These are phyloP conservation scores for Berberis vulgaris DNA, from an alignment of 164 flowering plant species.

Conservation along the genomic window DNA sequence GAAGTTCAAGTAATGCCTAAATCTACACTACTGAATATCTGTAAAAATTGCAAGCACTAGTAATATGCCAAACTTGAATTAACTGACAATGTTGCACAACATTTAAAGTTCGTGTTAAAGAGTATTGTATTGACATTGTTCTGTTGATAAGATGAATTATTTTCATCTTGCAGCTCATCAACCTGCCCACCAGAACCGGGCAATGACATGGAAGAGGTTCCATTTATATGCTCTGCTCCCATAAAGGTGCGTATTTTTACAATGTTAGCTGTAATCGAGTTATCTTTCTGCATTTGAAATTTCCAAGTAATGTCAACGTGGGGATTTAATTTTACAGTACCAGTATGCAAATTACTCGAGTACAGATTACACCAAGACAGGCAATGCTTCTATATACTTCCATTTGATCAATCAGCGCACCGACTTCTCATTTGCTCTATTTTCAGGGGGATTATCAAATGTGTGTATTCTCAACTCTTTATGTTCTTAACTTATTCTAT, in stretches of 20 bases:
- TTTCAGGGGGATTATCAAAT: slow-evolving; percentile 46
- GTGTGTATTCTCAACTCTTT: slow-evolving; percentile 17
- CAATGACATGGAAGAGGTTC: slow-evolving; percentile 17
- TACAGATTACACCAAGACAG: slow-evolving; percentile 33
- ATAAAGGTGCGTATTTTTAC: slow-evolving; percentile 33
- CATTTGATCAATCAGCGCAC: slow-evolving; percentile 63
- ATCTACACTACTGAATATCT: not conserved
- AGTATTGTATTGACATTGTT: not conserved
- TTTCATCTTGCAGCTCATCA: slow-evolving; percentile 38
- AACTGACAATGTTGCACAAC: too few species aligned
- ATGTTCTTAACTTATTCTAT: too few species aligned
- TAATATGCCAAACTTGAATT: too few species aligned
- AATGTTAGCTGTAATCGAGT: not conserved
- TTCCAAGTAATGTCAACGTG: not conserved
- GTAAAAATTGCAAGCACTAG: too few species aligned
- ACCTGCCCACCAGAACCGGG: slow-evolving; percentile 29
- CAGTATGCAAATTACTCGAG: slow-evolving; percentile 47
- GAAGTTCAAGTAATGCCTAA: slow-evolving; percentile 21
- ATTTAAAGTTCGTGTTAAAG: too few species aligned
- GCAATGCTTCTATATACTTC: slow-evolving; percentile 39
- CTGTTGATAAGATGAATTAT: not conserved
- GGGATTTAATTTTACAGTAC: slow-evolving; percentile 27
- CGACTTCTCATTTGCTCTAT: slow-evolving; percentile 54
- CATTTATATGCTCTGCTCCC: slow-evolving; percentile 48
- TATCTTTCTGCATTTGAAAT: not conserved